Evolutionary conservation across 768 basidiomycete genomes (phyloP), one percentile per base, ranked within the genome.

Genomic region (Naganishia vishniacii): DNA sequence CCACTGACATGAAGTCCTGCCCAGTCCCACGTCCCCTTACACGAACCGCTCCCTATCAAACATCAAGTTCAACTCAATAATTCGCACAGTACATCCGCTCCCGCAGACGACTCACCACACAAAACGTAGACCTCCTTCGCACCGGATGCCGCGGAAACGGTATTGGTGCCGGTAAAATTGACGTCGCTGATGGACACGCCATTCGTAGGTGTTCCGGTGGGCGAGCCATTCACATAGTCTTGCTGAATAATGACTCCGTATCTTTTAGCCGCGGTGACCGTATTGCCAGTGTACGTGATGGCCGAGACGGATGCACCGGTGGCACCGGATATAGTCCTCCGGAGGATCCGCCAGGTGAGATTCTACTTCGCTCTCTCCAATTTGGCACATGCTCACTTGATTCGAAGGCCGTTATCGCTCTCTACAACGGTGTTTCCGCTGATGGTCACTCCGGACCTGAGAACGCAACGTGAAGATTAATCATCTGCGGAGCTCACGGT

Each of bases 201-300:
- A 16, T 72, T 82, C 31, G 84, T 84, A 3, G 86, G 83, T 0
- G 78, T 82, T 18, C 82, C 82, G 16, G 84, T 68, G 28, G 65
- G 59, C 25, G 51, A 25, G 28, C 65, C 62, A 58, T 70, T 48
- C 31, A 85, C 84, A 71, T 86, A 86, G 70, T 84, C 85, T 80
- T 85, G 83, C 70, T 85, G 83, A 37, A 87, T 84, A 65, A 87
- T 58, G 0, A 87, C 75, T 32, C 85, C 86, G 62, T 81, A 86
- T 31, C 71, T 20, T 0, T 75, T 77, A 9, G 62, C 51, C 13
- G 47, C 29, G 8, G 65, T 65, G 28, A 60, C 60, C 15, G 62
- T 65, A 65, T 68, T 68, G 53, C 67, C 70, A 18, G 63, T 61
- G 59, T 73, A 73, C 6, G 53, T 62, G 25, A 73, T 49, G 40